These are phyloP conservation scores for Scopulariopsis brevicaulis DNA, from an alignment of 2,329 filamentous ascomycete genomes.

Conservation along the genomic window DNA sequence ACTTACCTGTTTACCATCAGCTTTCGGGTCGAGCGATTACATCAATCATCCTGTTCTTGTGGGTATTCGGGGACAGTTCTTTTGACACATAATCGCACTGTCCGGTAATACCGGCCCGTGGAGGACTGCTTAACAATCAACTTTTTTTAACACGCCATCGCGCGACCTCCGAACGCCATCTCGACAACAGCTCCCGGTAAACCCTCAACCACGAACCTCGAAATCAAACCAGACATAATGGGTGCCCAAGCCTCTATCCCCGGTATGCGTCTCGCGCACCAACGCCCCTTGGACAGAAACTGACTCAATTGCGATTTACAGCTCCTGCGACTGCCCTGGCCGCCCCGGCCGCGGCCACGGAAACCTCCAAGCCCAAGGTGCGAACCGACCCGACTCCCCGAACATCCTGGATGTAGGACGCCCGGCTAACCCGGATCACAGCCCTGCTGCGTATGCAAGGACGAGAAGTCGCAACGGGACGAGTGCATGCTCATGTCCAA, in stretches of 20 bases:
- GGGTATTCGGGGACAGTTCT: neutral
- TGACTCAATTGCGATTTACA: neutral
- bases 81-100: neutral
- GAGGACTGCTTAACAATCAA: neutral
- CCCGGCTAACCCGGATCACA: slow-evolving; percentile 21
- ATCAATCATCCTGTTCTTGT: neutral
- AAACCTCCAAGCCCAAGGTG: slow-evolving; percentile 8
- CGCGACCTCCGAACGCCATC: neutral
- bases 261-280: neutral
- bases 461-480: slow-evolving; percentile 84
- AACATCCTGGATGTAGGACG: neutral
- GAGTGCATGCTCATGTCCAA: slow-evolving; percentile 99
- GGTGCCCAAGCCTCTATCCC: neutral
- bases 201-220: neutral
- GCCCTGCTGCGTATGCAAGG: slow-evolving; percentile 97
- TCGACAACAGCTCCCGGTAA: neutral
- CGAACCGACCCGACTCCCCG: neutral
- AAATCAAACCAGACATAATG: neutral
- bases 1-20: neutral
- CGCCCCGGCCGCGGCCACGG: neutral
- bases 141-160: neutral
- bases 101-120: neutral
- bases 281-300: neutral
- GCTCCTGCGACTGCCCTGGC: slow-evolving; percentile 3
- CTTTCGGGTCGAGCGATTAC: neutral